These are phyloP conservation scores for Neospora caninum DNA, from an alignment of 169 alveolate genomes.

Conservation along the genomic window DNA sequence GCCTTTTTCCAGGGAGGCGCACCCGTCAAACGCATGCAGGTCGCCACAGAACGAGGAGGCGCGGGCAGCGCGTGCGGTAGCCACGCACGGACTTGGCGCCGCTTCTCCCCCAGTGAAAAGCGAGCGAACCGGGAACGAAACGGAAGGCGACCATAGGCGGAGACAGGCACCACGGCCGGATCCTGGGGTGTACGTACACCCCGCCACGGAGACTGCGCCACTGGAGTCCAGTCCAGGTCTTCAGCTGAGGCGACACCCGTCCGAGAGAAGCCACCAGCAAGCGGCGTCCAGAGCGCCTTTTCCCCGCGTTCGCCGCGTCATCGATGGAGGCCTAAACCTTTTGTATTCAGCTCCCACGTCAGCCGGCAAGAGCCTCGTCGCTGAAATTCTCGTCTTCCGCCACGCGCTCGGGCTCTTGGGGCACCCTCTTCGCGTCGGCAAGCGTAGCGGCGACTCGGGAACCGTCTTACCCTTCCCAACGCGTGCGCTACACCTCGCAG, in stretches of 20 bases:
- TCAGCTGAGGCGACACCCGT: no score
- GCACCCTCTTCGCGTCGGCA: conserved; percentile 52
- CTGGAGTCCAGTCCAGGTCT: no score
- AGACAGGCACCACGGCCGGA: no score
- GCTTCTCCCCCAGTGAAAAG: no score
- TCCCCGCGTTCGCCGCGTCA: conserved; percentile 49
- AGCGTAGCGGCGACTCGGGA: background rate
- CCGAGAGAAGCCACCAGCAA: no score
- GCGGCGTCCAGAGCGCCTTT: no score
- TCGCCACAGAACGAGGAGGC: background rate
- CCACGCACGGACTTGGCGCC: no score
- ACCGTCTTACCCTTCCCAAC: no score
- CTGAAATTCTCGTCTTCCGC: conserved; percentile 77
- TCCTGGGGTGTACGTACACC: no score
- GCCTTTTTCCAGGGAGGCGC: background rate
- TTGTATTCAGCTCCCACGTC: conserved; percentile 86
- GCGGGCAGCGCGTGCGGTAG: background rate
- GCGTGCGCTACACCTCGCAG: background rate
- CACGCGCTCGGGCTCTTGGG: conserved; percentile 38
- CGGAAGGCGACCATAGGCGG: background rate
- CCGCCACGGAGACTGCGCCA: no score
- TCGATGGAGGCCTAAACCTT: conserved; percentile 69
- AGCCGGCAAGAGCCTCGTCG: conserved; percentile 83
- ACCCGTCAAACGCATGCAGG: background rate
- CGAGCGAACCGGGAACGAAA: no score